Conservation (phyloP, 371 early-diverging fungal genomes). For the Mortierella polycephala region DNA sequence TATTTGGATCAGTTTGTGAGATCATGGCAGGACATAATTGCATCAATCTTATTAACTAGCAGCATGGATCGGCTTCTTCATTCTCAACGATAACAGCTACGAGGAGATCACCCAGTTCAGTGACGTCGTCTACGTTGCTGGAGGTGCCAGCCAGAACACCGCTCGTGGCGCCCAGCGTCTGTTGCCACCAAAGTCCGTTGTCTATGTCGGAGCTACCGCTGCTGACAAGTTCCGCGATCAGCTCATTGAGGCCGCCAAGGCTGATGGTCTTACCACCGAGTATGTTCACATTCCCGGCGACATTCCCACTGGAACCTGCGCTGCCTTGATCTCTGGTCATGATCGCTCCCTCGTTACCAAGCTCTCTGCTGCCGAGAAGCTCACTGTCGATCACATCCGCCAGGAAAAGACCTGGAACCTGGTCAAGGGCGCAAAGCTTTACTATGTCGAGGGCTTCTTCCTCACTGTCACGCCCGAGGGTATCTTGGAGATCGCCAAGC, state of each 20-base stretch:
- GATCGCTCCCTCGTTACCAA: constrained; percentile 93
- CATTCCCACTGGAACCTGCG: constrained; percentile 94
- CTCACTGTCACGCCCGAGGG: constrained; percentile 86
- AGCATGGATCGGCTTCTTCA: not conserved
- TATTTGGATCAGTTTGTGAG: not conserved
- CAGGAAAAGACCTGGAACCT: constrained; percentile 84
- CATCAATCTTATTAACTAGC: not conserved
- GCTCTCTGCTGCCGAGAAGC: constrained; percentile 93
- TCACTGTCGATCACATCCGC: constrained; percentile 78
- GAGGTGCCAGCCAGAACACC: constrained; percentile 97
- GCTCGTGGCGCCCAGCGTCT: constrained; percentile 91
- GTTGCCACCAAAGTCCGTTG: constrained; percentile 85
- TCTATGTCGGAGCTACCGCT: constrained; percentile 93
- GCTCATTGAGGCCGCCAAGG: constrained; percentile 80
- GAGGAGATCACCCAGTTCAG: constrained; percentile 80
- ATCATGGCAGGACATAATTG: not conserved
- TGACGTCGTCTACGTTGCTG: constrained; percentile 88
- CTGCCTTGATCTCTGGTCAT: constrained; percentile 91
- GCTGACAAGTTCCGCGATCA: constrained; percentile 83
- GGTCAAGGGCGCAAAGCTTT: constrained; percentile 90
- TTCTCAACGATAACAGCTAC: constrained; percentile 59
- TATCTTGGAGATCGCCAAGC: constrained; percentile 86
- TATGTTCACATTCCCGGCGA: constrained; percentile 78
- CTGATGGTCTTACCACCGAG: constrained; percentile 87
- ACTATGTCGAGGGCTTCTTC: constrained; percentile 94